Base-by-base conservation (phyloP, 108 stramenopile genomes). In the Bacterosira constricta region DNA sequence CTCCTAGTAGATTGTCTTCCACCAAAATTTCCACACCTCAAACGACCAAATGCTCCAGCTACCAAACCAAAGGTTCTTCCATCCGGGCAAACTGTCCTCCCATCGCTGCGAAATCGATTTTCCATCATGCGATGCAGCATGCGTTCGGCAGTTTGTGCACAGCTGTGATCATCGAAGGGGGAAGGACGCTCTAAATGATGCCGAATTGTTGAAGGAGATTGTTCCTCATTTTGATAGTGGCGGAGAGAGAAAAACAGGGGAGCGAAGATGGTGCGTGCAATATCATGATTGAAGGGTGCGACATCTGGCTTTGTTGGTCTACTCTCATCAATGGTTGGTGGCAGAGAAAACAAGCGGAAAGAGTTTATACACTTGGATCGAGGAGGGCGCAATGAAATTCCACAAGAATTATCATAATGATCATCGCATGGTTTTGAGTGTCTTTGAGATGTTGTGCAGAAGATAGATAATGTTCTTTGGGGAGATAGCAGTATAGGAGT, bases 51-150 rank as follows among this genome's bases (percentile, higher is more conserved):
- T 12, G 79, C 66, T 17, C 72, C 79, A n/a, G 79, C 71, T 8
- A 80, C 79, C 29, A 80, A 50, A 25, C 50, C 26, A 62, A 80
- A 80, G 7, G 79, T 80, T 47, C 49, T 38, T 1, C 29, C 57
- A 67, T 80, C 72, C 18, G 79, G 79, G 30, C 79, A 80, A 32
- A 61, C 79, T 37, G 79, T 80, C 54, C 79, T 68, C 31, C 79
- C 79, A 56, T 63, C 79, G 44, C 79, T 80, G 12, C 71, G 66
- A 27, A 64, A 69, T 39, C 79, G 60, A 69, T 80, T 80, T 50
- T 80, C 79, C 67, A 80, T 80, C 79, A 80, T 80, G 4, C 79
- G 66, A 68, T 72, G 79, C n/a, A 80, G 61, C 79, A 80, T 80
- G 18, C 67, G 41, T 64, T 80, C 79, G 23, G 66, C 47, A 13